Evolutionary conservation across 495 filamentous ascomycete species (phyloP).

Genomic region (Sabuloglossum arenarium): DNA sequence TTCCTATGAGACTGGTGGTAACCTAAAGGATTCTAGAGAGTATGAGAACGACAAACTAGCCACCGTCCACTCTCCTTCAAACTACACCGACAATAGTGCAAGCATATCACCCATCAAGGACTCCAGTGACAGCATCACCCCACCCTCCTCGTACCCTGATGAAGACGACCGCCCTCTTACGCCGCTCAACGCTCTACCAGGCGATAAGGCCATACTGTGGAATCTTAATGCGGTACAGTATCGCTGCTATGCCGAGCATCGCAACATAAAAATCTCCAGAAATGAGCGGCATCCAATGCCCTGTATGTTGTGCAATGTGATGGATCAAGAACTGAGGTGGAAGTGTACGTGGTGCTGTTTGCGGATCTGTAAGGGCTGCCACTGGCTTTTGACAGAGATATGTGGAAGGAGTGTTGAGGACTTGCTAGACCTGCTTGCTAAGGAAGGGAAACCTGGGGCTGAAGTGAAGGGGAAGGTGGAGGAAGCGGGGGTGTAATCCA

Average conservation of each 20-base stretch:
- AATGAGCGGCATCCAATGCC: conserved; percentile 1
- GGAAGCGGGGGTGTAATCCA: neutral
- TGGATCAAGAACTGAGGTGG: neutral
- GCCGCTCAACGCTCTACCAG: neutral
- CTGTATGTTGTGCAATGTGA: neutral
- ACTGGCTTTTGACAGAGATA: neutral
- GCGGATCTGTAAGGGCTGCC: neutral
- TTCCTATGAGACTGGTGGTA: neutral
- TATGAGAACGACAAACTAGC: neutral
- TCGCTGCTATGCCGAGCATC: neutral
- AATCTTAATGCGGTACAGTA: neutral
- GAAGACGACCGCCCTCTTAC: conserved; percentile 1
- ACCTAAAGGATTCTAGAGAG: neutral
- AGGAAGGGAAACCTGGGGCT: neutral
- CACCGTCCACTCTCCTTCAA: neutral
- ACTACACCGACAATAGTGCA: neutral
- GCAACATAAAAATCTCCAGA: neutral
- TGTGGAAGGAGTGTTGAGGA: neutral
- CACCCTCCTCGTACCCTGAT: neutral
- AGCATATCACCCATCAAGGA: neutral
- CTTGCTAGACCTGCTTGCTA: neutral
- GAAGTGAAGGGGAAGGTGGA: neutral
- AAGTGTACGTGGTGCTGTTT: neutral
- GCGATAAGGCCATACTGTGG: neutral
- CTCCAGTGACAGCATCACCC: neutral